Conservation (phyloP, 371 early-diverging fungal genomes). For the Amoeboaphelidium protococcarum region DNA sequence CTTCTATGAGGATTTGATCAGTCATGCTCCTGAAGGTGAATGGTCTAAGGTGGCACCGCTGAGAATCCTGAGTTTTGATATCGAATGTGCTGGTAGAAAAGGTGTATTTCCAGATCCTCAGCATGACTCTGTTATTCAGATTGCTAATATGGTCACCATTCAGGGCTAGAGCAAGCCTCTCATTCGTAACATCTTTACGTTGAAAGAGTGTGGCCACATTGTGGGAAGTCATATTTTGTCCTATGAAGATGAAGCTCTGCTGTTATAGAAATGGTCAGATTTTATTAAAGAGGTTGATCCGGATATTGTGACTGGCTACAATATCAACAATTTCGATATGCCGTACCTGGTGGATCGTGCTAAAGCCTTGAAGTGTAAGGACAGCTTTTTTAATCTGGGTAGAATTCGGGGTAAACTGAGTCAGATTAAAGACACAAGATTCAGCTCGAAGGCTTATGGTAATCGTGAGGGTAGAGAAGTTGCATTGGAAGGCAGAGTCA, state of each 20-base stretch:
- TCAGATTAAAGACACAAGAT: slow-evolving; percentile 52
- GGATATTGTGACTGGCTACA: slow-evolving; percentile 97
- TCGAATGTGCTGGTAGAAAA: slow-evolving; percentile 92
- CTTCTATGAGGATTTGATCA: slow-evolving; percentile 34
- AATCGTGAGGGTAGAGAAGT: slow-evolving; percentile 64
- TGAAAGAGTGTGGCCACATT: slow-evolving; percentile 67
- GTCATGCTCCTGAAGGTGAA: slow-evolving; percentile 63
- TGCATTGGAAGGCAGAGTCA: slow-evolving; percentile 82
- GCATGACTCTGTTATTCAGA: slow-evolving; percentile 97
- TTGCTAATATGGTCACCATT: slow-evolving; percentile 77
- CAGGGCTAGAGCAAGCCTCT: slow-evolving; percentile 71
- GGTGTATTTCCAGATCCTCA: slow-evolving; percentile 90
- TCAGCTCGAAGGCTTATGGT: slow-evolving; percentile 79
- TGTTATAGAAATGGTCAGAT: slow-evolving; percentile 67
- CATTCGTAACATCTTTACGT: slow-evolving; percentile 75
- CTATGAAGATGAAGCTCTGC: slow-evolving; percentile 55
- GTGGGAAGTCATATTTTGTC: slow-evolving; percentile 69
- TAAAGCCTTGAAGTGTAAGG: slow-evolving; percentile 31
- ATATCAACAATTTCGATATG: slow-evolving; percentile 94
- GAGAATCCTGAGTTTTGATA: slow-evolving; percentile 93
- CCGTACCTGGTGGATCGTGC: slow-evolving; percentile 93
- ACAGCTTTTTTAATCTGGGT: slow-evolving; percentile 59
- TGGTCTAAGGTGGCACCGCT: slow-evolving; percentile 88
- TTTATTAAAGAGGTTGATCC: slow-evolving; percentile 73
- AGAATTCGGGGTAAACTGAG: slow-evolving; percentile 38